phyloP scores from a whole-genome alignment of 768 basidiomycete species.

The Panaeolus cyanescens region DNA sequence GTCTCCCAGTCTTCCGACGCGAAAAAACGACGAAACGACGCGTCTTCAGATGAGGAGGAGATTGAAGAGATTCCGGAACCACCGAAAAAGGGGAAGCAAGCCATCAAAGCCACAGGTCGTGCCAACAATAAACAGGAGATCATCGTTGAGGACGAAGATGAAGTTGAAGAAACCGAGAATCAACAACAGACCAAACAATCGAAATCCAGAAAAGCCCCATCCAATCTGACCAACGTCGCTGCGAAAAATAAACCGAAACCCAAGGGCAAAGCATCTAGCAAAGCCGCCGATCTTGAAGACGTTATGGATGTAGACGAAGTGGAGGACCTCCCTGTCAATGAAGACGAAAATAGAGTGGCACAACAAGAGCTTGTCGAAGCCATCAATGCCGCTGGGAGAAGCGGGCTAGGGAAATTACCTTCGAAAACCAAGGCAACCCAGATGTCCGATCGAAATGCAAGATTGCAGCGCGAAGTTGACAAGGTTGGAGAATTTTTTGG shows the following conservation, averaged over 20 bases:
- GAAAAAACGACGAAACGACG: conserved; percentile 2
- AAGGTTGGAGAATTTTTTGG: conserved; percentile 8
- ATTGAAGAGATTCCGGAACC: conserved; percentile 6
- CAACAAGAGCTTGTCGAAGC: conserved; percentile 14
- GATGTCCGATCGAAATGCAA: background rate
- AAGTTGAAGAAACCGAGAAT: conserved; percentile 8
- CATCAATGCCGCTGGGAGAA: conserved; percentile 10
- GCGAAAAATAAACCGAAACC: conserved; percentile 16
- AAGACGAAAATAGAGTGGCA: conserved; percentile 20
- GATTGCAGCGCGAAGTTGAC: conserved; percentile 11
- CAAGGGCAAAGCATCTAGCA: conserved; percentile 9
- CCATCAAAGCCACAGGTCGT: conserved; percentile 1
- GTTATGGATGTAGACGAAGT: conserved; percentile 15
- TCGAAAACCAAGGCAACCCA: conserved; percentile 5
- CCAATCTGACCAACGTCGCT: background rate
- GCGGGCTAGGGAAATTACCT: conserved; percentile 11
- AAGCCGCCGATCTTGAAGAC: conserved; percentile 6
- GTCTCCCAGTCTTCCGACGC: conserved; percentile 3
- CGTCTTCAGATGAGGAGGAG: conserved; percentile 6
- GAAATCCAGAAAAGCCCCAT: conserved; percentile 16
- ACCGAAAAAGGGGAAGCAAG: conserved; percentile 6
- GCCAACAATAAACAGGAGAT: background rate
- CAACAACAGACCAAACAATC: background rate
- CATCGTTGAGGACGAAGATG: conserved; percentile 11
- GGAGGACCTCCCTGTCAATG: conserved; percentile 18